Percentiles rank a stretch among this genome's conserved stretches.
Conservation (phyloP, 176 grass and related monocot species). For the Oryza punctata region DNA sequence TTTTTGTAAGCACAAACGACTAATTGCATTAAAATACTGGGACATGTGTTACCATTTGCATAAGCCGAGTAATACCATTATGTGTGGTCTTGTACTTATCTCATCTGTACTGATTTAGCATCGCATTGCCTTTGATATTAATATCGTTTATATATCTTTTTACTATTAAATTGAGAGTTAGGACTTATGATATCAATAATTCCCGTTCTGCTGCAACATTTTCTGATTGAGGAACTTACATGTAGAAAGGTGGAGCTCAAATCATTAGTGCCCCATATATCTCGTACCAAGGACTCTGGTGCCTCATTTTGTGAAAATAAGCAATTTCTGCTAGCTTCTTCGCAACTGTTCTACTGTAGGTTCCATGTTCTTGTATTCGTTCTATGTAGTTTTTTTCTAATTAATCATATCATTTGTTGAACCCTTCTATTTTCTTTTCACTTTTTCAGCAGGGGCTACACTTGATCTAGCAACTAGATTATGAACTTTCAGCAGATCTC, state of each 20-base stretch:
- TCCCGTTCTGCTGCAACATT: not conserved
- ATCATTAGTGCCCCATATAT: slow-evolving; percentile 43
- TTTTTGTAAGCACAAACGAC: slow-evolving; percentile 4
- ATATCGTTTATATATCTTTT: not conserved
- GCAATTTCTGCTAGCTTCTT: slow-evolving; percentile 11
- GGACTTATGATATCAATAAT: not conserved
- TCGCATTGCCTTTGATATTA: not conserved
- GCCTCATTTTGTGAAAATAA: slow-evolving; percentile 27
- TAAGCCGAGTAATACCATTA: not conserved
- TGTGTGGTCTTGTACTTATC: not conserved
- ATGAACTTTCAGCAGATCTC: slow-evolving; percentile 27
- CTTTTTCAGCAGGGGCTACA: slow-evolving; percentile 22
- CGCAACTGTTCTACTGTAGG: slow-evolving; percentile 5
- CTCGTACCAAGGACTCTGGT: slow-evolving; percentile 32
- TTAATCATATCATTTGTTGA: slow-evolving; percentile 5
- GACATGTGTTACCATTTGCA: not conserved
- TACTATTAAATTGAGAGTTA: not conserved
- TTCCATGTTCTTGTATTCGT: slow-evolving; percentile 5
- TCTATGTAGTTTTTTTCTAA: not conserved
- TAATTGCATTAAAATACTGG: not conserved
- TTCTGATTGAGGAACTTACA: slow-evolving; percentile 10
- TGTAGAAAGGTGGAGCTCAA: slow-evolving; percentile 53
- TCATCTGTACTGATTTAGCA: not conserved
- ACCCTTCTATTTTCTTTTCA: not conserved
- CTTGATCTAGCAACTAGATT: slow-evolving; percentile 46